Evolutionary conservation across 1,284 basidiomycete genomes (phyloP).

Genomic region (Sphaerobolus stellatus): DNA sequence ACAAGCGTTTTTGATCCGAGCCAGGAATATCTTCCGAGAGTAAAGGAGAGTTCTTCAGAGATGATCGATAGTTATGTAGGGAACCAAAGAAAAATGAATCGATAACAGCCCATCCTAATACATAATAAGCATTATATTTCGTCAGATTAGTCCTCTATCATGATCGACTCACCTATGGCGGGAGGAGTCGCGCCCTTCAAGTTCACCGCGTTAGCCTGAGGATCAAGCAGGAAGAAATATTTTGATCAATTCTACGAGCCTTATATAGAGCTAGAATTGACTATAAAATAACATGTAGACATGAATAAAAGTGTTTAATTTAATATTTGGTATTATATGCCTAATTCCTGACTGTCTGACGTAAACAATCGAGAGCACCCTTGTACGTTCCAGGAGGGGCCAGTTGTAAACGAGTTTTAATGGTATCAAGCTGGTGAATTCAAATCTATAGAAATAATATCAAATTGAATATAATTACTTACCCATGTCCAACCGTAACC

Average conservation of each 20-base stretch:
- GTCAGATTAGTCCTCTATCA: not conserved
- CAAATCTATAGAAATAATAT: not conserved
- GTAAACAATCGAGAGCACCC: constrained; percentile 66
- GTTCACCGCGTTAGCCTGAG: not conserved
- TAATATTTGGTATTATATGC: constrained; percentile 34
- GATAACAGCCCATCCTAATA: constrained; percentile 70
- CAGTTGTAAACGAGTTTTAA: constrained; percentile 77
- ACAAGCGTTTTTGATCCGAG: constrained; percentile 48
- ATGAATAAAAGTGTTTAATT: not conserved
- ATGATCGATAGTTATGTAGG: constrained; percentile 70
- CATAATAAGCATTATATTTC: too few species aligned
- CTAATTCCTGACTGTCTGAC: constrained; percentile 64
- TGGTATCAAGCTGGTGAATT: constrained; percentile 60
- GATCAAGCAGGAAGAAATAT: not conserved
- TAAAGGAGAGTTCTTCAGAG: constrained; percentile 48
- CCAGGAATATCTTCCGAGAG: constrained; percentile 52
- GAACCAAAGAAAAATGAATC: constrained; percentile 77
- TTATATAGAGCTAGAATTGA: constrained; percentile 62
- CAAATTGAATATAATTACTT: constrained; percentile 22
- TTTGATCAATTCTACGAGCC: too few species aligned
- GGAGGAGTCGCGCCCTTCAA: constrained; percentile 65
- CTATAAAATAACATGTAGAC: constrained; percentile 30
- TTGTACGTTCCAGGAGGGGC: constrained; percentile 67
- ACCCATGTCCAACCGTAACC: constrained; percentile 72
- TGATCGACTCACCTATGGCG: constrained; percentile 44